Percentiles rank a stretch among this genome's conserved stretches.
These are phyloP conservation scores for Microdochium paspali DNA, from an alignment of 2,329 filamentous ascomycete species.

Conservation along the genomic window DNA sequence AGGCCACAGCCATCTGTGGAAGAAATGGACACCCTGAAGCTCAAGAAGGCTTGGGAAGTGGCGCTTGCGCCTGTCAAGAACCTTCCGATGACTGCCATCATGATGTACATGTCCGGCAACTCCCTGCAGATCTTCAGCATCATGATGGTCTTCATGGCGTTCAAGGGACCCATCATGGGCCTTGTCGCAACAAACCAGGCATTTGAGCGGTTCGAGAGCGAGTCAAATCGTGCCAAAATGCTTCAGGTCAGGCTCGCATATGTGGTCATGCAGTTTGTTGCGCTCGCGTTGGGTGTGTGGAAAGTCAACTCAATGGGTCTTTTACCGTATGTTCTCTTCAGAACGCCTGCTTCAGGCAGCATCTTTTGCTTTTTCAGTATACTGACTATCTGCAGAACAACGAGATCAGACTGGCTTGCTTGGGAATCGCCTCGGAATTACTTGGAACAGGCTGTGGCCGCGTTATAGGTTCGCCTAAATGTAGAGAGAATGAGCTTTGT, in stretches of 20 bases:
- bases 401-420: constrained; percentile 92
- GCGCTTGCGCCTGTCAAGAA: constrained; percentile 88
- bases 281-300: constrained; percentile 82
- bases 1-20: constrained; percentile 53
- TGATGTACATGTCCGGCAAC: constrained; percentile 99
- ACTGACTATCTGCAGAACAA: constrained; percentile 53
- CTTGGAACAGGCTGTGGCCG: constrained; percentile 55
- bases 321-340: constrained; percentile 58
- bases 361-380: background rate
- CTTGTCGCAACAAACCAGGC: constrained; percentile 73
- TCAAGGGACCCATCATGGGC: constrained; percentile 89
- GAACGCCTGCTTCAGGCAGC: background rate
- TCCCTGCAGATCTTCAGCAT: constrained; percentile 98
- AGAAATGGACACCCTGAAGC: constrained; percentile 90
- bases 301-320: constrained; percentile 96
- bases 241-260: constrained; percentile 82
- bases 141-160: constrained; percentile 99
- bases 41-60: constrained; percentile 98
- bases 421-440: constrained; percentile 76
- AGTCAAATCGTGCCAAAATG: constrained; percentile 63
- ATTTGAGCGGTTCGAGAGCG: constrained; percentile 86
- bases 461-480: constrained; percentile 28
- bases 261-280: constrained; percentile 75
- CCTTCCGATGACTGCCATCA: constrained; percentile 95
- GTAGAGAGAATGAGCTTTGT: background rate